Base-by-base conservation (phyloP, 495 filamentous ascomycete genomes). In the Durotheca rogersii region DNA sequence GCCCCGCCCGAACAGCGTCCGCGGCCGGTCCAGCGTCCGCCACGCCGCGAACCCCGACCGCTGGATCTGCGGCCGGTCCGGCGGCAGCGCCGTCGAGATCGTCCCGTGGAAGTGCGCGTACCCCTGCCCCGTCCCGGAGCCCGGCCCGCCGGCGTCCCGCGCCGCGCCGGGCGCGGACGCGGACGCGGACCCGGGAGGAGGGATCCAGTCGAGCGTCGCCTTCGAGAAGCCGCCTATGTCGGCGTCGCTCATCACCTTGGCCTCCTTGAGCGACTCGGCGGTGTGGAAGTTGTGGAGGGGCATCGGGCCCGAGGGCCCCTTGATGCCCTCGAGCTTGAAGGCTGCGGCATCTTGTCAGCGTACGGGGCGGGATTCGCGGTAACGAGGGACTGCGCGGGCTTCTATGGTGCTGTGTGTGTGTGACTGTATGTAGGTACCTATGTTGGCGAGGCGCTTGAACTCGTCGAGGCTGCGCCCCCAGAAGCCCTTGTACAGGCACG, bases 1-100 rank as follows among this genome's bases (percentile, higher is more conserved):
- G 14, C 82, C 72, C 39, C 81, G 84, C 9, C 93, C 93, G 64
- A 96, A 96, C 4, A 96, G 47, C 0, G 84, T 88, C 9, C 72
- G 61, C 0, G 67, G 70, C 23, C 74, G 65, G 58, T 84, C 79
- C n/a, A 60, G 53, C 4, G 80, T 97, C 20, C 93, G 79, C 79
- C 89, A 98, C 2, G 83, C 93, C 1, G 93, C 90, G 66, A 94
- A 98, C 51, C 93, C 93, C 41, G 81, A 84, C 18, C 82, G 71
- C 56, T 85, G 75, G 38, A 90, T 71, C 21, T 89, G 81, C 41
- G 86, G 76, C 11, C 78, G 78, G 63, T 91, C 74, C n/a, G 75
- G 48, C 37, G 93, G 88, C 1, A 98, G 81, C 44, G 92, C 80
- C 7, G 81, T 93, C 1, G 89, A 95, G 62, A 98, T 96, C 47